Base-by-base conservation (phyloP, 2,329 filamentous ascomycete genomes). In the Sporothrix brasiliensis region DNA sequence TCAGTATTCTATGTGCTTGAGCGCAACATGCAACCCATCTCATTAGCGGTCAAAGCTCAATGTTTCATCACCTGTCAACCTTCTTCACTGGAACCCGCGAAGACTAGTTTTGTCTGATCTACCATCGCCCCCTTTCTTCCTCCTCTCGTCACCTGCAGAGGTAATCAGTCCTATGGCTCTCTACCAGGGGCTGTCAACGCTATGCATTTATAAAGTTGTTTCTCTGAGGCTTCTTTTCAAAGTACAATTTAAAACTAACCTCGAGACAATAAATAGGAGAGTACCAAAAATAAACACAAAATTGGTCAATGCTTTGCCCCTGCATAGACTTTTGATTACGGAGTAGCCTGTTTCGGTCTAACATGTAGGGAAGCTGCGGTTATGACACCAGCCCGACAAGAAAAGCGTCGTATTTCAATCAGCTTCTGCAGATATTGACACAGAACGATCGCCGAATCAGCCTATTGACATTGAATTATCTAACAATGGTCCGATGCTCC, bases 11-110 rank as follows among this genome's bases (percentile, higher is more conserved):
- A 1, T 34, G 34, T 34, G 34, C 34, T 34, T 9, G 54, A n/a
- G 56, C 56, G 19, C 34, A 60, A 44, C 34, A 34, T 44, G 39
- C 6, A 34, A 5, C 34, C 34, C 34, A 7, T 60, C 52, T 24
- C 53, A 58, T 56, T 41, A n/a, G 54, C 24, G 41, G 67, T 52
- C 67, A 58, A 69, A 50, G 54, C 54, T 69, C 54, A 54, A 21
- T 44, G 68, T 56, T 69, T 65, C 68, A 69, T 69, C 68, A 24
- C 49, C 68, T 27, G 21, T 14, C 49, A 56, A 65, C 58, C 50
- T 65, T 69, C 58, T 53, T 56, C 39, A 34, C 60, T 61, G n/a
- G 39, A 88, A 86, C 21, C 87, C 81, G 10, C 53, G 6, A 41
- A 30, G 49, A 56, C 16, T 14, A 14, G 19, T 4, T 21, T 30